Evolutionary conservation across 1,284 basidiomycete genomes (phyloP), one percentile per base, ranked within the genome.

Genomic region (Sanghuangporus weigelae): DNA sequence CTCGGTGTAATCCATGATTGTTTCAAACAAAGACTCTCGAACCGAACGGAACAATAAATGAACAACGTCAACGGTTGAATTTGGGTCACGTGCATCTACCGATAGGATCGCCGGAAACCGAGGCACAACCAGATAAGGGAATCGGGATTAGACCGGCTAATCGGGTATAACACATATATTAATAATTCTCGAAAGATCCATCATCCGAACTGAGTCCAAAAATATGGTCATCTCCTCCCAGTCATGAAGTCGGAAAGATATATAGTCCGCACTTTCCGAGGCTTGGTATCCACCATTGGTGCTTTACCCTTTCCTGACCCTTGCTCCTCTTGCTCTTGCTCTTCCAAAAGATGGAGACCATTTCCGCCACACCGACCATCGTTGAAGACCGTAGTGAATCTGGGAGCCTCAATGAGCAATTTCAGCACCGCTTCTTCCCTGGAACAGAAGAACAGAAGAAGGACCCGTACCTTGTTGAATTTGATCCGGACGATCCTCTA

Each of bases 1-100:
- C 72, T 93, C 89, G 23, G 90, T 92, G 70, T 92, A 93, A 74
- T 93, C 79, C 77, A 78, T 78, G 31, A 39, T 6, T n/a, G 58
- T 50, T 16, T 14, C 50, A n/a, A 23, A 51, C 50, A 5, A 11
- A 4, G 26, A 4, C 26, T 2, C 26, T 31, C 26, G 26, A 31
- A 31, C 26, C 26, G 3, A 31, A 31, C 26, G 26, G 26, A 31
- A 31, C 26, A 31, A 31, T 31, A 31, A 31, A 4, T 31, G 26
- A 31, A 31, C 26, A n/a, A n/a, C n/a, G n/a, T n/a, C n/a, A n/a
- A 31, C 26, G 26, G 26, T 31, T 31, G 26, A 2, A 31, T 19
- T 12, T 7, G 3, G n/a, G 42, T 12, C 48, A 21, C 48, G 11
- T 14, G 16, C 23, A 23, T 49, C 1, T 19, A 21, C 48, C 48